A percentile compares a stretch with the other conserved stretches of the same genome.
These are phyloP conservation scores for Kurtzmaniella fragi DNA, from an alignment of 805 yeast genomes.

Conservation along the genomic window DNA sequence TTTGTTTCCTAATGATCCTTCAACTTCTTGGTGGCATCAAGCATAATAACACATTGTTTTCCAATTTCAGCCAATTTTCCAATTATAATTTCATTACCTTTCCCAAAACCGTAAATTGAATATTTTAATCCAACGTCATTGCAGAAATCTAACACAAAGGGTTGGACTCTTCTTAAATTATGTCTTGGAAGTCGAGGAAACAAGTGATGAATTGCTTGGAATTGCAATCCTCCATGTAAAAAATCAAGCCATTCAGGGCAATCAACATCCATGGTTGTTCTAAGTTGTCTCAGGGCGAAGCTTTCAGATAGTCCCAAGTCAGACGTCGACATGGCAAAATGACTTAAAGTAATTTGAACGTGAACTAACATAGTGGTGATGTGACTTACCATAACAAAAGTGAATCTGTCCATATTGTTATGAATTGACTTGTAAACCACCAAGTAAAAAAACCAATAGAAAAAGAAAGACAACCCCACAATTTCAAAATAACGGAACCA, in stretches of 20 bases:
- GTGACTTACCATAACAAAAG: constrained; percentile 68
- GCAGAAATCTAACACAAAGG: constrained; percentile 69
- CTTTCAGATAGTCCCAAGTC: constrained; percentile 79
- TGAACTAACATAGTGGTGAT: constrained; percentile 87
- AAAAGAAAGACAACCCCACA: constrained; percentile 62
- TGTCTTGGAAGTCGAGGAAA: constrained; percentile 89
- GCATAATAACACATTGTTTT: constrained; percentile 69
- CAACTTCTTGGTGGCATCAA: constrained; percentile 67
- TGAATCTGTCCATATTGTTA: constrained; percentile 48
- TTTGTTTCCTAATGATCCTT: constrained; percentile 35
- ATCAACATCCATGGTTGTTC: constrained; percentile 94
- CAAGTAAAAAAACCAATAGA: constrained; percentile 77
- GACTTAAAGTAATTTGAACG: constrained; percentile 85
- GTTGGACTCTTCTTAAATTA: constrained; percentile 73
- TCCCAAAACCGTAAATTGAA: constrained; percentile 77
- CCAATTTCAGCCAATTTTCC: constrained; percentile 68
- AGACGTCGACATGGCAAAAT: constrained; percentile 90
- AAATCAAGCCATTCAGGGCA: constrained; percentile 92
- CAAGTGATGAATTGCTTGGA: constrained; percentile 85
- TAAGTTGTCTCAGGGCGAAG: constrained; percentile 70
- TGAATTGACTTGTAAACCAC: constrained; percentile 49
- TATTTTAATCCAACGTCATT: constrained; percentile 70
- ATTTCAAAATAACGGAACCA: constrained; percentile 81
- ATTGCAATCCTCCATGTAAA: constrained; percentile 88
- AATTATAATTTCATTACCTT: constrained; percentile 72